Base-by-base conservation (phyloP, 352 stramenopile species). In the Globisporangium middletonii region DNA sequence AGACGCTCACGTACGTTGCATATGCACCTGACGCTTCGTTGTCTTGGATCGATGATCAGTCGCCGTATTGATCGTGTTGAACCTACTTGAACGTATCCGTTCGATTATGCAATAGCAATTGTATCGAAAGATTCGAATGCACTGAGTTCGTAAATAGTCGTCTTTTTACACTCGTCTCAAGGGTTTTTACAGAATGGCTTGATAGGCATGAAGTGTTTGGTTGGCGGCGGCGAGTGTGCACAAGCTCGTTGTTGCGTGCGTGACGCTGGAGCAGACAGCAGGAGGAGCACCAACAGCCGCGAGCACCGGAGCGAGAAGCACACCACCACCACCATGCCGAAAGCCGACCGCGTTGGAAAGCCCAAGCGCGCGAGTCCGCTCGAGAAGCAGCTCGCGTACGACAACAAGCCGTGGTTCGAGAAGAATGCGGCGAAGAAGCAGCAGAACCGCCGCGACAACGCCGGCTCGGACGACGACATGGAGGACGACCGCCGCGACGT, bases 371-470 rank as follows among this genome's bases (percentile, higher is more conserved):
- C 85, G 55, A 89, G 78, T 66, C 83, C 85, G 72, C 73, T 95
- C 41, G 85, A 92, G 67, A 92, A 92, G 74, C 85, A 95, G 63
- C 68, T 95, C 33, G 83, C 83, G 49, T 90, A 73, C 63, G 85
- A 95, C 66, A 81, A 85, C 58, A 95, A 89, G 73, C 83, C 85
- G 19, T 93, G 84, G 83, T 95, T 88, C 54, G 81, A 93, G 56
- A 80, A 77, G 64, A 76, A 72, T 62, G 55, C 57, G 4, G 64
- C 61, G 47, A 77, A 77, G 59, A 63, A 65, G 48, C 38, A 65
- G 48, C 38, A 60, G 28, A 75, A 77, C 53, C 53, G 53, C 49
- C 63, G 63, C 47, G 72, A 65, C 35, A 54, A 27, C 26, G 59
- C 48, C 27, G 63, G 69, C 33, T 69, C 67, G 18, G 67, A 87